Base-by-base conservation (phyloP, 305 asterid species). In the Fraxinus ornus region DNA sequence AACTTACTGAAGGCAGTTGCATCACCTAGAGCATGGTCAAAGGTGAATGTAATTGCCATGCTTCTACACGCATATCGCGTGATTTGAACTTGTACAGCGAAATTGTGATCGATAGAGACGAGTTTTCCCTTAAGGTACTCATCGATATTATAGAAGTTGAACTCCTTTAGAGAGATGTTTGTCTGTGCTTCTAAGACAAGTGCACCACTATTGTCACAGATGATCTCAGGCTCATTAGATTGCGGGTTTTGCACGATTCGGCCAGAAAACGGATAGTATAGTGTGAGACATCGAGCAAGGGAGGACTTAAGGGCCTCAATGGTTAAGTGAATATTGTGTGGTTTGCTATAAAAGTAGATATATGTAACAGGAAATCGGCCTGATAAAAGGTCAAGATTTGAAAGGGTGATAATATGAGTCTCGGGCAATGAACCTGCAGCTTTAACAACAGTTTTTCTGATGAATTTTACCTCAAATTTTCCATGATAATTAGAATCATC, bases 21-120 rank as follows among this genome's bases (percentile, higher is more conserved):
- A 79, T 91, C 95, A 3, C 95, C 95, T 28, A 91, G 86, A n/a
- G 92, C 93, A 85, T 90, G 91, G 70, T 90, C 93, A 57, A 90
- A 91, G n/a, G 95, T 88, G 87, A 91, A 90, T 0, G 89, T 84
- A 24, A 89, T 72, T 2, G 89, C 83, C 36, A 83, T 6, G 80
- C 90, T 87, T 70, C 89, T 88, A 64, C 95, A 89, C 28, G 70
- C n/a, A 80, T 77, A 92, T 19, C 39, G 22, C 19, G 94, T 92
- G 85, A 89, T 79, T 41, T 92, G 93, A 80, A 88, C 81, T 76
- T 88, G 91, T 21, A 89, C 84, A 0, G 87, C 86, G 32, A 88
- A 89, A 22, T 55, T 77, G 30, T 44, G 84, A 49, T 85, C 71
- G 7, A 47, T 39, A 0, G 87, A 74, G 76, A 89, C 86, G 10